These are phyloP conservation scores for Tylopilus sp. DNA, from an alignment of 768 basidiomycete genomes.

Conservation along the genomic window DNA sequence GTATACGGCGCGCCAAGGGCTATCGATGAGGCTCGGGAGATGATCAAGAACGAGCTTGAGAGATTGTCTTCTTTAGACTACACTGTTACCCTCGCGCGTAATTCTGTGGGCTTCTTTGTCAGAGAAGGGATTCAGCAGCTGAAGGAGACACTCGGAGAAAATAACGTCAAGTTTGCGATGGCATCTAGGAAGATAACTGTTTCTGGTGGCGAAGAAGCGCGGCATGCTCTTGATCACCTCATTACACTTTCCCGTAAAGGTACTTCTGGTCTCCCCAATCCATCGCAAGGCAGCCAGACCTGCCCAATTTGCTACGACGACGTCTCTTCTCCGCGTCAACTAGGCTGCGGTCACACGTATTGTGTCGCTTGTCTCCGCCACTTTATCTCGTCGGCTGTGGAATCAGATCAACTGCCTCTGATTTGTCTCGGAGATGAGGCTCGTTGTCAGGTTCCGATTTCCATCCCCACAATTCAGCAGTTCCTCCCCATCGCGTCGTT, in stretches of 20 bases:
- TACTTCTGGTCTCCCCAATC: background rate
- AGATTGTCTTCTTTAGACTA: constrained; percentile 44
- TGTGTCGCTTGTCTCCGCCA: constrained; percentile 58
- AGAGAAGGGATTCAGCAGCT: constrained; percentile 47
- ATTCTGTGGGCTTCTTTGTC: constrained; percentile 49
- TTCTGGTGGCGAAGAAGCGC: constrained; percentile 55
- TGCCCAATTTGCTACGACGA: constrained; percentile 58
- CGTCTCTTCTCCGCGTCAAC: constrained; percentile 40
- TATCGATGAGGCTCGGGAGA: constrained; percentile 40
- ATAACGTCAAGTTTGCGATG: constrained; percentile 47
- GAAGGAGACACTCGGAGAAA: constrained; percentile 52
- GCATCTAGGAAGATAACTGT: constrained; percentile 43
- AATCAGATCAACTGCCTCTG: constrained; percentile 60
- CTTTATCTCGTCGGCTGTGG: constrained; percentile 55
- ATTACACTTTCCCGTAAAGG: constrained; percentile 40
- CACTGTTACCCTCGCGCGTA: constrained; percentile 35
- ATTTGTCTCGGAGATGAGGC: constrained; percentile 65
- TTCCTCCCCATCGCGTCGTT: constrained; percentile 52
- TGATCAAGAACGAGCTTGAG: constrained; percentile 47
- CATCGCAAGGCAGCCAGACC: constrained; percentile 7
- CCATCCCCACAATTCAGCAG: constrained; percentile 48
- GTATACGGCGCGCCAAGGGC: constrained; percentile 42
- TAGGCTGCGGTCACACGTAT: constrained; percentile 65
- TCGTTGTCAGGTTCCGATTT: constrained; percentile 51
- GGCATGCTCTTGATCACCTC: constrained; percentile 42